A percentile compares a stretch with the other conserved stretches of the same genome.
Evolutionary conservation across 176 grass and related monocot species (phyloP).

Genomic region (Phoenix dactylifera): DNA sequence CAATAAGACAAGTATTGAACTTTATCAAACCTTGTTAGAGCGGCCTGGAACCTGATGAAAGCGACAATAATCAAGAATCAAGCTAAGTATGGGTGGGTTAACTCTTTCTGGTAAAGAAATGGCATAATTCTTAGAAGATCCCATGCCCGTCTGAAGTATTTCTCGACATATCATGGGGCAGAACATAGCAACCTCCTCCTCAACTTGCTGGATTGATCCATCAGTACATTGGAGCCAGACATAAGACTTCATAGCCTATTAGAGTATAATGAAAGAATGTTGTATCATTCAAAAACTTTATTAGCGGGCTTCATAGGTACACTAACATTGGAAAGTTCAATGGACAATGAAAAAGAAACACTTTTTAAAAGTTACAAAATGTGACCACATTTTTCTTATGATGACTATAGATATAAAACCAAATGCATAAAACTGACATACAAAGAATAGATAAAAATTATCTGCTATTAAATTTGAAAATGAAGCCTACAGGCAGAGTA

Average conservation of each 20-base stretch:
- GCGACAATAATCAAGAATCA: conserved; percentile 98
- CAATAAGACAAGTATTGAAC: not conserved
- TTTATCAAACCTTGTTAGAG: conserved; percentile 69
- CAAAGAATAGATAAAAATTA: no score
- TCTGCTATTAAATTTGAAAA: no score
- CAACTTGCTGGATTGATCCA: conserved; percentile 99
- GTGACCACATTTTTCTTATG: not conserved
- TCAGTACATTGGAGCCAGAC: conserved; percentile 98
- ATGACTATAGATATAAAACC: no score
- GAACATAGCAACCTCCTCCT: conserved; percentile 98
- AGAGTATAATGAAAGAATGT: not conserved
- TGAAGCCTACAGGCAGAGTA: no score
- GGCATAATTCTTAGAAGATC: conserved; percentile 93
- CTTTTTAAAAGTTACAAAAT: not conserved
- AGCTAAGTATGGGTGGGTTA: conserved; percentile 76
- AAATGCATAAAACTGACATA: no score
- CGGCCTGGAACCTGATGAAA: conserved; percentile 95
- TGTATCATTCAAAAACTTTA: not conserved
- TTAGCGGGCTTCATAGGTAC: not conserved
- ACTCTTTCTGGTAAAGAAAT: conserved; percentile 86
- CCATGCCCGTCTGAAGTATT: conserved; percentile 80
- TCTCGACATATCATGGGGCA: conserved; percentile 94
- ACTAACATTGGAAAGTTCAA: not conserved
- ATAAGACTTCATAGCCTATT: conserved; percentile 87
- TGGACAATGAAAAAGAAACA: not conserved